Evolutionary conservation across 2,329 filamentous ascomycete genomes (phyloP).

Genomic region (Ceratocystis cacaofunesta): DNA sequence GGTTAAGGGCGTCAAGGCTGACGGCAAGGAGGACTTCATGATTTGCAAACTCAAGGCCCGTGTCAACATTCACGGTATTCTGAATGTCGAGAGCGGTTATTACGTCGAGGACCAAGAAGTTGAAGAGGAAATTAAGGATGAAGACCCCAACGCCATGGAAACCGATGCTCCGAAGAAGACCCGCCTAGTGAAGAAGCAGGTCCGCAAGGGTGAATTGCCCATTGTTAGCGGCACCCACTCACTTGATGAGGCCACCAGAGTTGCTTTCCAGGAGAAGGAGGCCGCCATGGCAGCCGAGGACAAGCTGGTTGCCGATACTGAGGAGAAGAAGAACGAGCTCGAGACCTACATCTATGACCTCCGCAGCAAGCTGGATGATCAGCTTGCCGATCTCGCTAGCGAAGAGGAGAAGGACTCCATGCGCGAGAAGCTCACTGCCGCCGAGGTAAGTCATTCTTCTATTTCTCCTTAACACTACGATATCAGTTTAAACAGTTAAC

Average conservation of each 20-base stretch:
- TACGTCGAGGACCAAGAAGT: constrained; percentile 96
- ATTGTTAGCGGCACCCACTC: constrained; percentile 71
- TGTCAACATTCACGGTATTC: constrained; percentile 86
- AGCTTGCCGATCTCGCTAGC: constrained; percentile 74
- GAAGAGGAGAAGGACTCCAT: constrained; percentile 88
- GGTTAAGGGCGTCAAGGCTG: constrained; percentile 91
- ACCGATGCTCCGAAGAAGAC: constrained; percentile 51
- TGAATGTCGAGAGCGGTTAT: constrained; percentile 95
- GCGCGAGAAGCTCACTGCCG: constrained; percentile 64
- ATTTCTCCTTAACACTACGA: background rate
- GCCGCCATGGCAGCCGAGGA: constrained; percentile 90
- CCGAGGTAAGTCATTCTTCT: constrained; percentile 54
- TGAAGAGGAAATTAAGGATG: constrained; percentile 77
- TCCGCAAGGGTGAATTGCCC: constrained; percentile 89
- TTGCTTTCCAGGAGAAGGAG: constrained; percentile 64
- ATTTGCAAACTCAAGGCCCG: constrained; percentile 99
- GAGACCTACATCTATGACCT: constrained; percentile 96
- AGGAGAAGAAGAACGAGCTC: constrained; percentile 99
- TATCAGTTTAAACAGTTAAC: background rate
- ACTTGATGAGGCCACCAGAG: constrained; percentile 54
- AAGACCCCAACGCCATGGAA: constrained; percentile 29
- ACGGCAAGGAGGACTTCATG: constrained; percentile 94
- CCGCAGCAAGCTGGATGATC: constrained; percentile 85
- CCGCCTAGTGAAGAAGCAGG: constrained; percentile 98
- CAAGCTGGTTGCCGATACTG: constrained; percentile 94